A percentile compares a stretch with the other conserved stretches of the same genome.
phyloP scores from a whole-genome alignment of 306 rosid genomes.

The Argentina anserina region DNA sequence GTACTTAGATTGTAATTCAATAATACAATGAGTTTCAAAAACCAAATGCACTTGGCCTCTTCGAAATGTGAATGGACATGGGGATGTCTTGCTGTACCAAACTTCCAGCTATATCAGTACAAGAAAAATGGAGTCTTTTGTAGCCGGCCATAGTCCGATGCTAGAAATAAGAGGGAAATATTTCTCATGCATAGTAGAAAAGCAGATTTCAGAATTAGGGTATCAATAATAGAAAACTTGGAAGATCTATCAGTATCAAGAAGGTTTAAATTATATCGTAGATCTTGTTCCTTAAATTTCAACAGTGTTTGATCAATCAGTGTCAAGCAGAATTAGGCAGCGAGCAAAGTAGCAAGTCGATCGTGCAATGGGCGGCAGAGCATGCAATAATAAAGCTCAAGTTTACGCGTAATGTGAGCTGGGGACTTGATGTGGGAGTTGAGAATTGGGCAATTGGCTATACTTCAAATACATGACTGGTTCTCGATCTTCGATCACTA shows the following conservation, averaged over 20 bases:
- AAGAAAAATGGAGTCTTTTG: neutral
- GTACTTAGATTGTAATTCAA: neutral
- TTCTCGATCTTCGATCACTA: conserved; percentile 4
- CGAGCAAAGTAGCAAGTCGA: neutral
- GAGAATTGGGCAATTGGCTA: neutral
- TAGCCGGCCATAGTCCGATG: neutral
- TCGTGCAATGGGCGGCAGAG: conserved; percentile 12
- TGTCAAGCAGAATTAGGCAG: neutral
- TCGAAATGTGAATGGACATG: conserved; percentile 8
- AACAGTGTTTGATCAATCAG: neutral
- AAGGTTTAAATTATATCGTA: neutral
- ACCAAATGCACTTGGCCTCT: conserved; percentile 1
- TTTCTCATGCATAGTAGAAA: conserved; percentile 6
- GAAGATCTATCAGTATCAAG: neutral
- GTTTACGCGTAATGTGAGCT: conserved; percentile 7
- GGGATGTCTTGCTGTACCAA: neutral
- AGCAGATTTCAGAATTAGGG: conserved; percentile 10
- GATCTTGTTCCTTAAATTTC: conserved; percentile 1
- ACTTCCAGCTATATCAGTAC: conserved; percentile 1
- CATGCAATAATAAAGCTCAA: neutral
- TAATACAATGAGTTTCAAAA: neutral
- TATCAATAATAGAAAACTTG: neutral
- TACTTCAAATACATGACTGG: neutral
- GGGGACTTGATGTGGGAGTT: neutral
- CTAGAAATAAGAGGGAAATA: neutral